Conservation (phyloP, 2,329 filamentous ascomycete species). For the Colletotrichum noveboracense region DNA sequence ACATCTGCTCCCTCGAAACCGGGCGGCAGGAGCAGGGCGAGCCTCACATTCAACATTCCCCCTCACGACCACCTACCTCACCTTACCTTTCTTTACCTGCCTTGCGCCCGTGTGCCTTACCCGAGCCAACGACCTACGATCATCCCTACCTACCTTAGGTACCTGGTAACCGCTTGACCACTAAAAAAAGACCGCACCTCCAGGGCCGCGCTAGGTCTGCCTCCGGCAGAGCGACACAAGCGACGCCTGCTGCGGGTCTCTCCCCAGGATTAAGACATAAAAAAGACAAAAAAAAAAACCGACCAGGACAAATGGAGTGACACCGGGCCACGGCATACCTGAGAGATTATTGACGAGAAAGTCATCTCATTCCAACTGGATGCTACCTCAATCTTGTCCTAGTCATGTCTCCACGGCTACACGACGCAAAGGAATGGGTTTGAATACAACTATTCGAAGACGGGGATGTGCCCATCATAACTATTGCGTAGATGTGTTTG, state of each 20-base stretch:
- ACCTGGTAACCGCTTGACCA: background rate
- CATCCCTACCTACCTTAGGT: background rate
- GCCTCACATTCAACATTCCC: background rate
- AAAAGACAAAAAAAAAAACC: background rate
- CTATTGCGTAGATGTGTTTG: background rate
- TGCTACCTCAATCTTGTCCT: background rate
- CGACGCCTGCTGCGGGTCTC: background rate
- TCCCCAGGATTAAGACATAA: background rate
- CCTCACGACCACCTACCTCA: background rate
- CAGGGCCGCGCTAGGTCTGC: background rate
- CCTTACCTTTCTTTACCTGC: background rate
- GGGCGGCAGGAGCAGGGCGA: background rate
- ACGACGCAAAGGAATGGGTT: background rate
- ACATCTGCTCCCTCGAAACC: background rate
- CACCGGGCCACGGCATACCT: background rate
- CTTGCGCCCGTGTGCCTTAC: background rate
- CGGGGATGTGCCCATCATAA: background rate
- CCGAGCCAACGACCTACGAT: background rate
- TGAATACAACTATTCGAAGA: background rate
- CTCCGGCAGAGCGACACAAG: slow-evolving; percentile 17
- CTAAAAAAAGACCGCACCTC: background rate
- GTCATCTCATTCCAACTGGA: background rate
- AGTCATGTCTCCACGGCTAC: background rate
- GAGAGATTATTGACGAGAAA: background rate
- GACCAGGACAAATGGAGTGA: background rate